Conservation (phyloP, 345 rosid genomes). For the Eucalyptus marginata region DNA sequence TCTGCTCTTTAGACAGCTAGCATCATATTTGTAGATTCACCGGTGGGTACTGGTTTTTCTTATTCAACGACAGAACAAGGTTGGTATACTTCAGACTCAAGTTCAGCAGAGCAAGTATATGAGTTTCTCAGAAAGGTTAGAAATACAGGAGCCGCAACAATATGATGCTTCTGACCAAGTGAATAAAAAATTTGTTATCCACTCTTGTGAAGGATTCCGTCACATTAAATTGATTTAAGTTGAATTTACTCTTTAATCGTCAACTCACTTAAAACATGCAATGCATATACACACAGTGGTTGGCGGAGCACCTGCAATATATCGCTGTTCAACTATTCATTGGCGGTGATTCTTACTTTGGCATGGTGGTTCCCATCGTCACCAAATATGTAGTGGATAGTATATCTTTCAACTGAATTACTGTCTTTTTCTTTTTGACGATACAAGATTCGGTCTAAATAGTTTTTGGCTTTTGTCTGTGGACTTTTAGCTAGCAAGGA, state of each 20-base stretch:
- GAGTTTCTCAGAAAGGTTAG: slow-evolving; percentile 11
- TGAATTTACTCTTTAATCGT: neutral
- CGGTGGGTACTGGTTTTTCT: slow-evolving; percentile 18
- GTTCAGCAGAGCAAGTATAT: slow-evolving; percentile 1
- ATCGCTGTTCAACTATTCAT: slow-evolving; percentile 5
- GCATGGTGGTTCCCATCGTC: slow-evolving; percentile 7
- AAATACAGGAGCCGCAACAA: neutral
- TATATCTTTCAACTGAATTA: neutral
- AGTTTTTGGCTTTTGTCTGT: neutral
- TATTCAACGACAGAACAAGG: slow-evolving; percentile 3
- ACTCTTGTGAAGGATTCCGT: neutral
- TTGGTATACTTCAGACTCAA: slow-evolving; percentile 8
- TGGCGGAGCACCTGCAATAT: slow-evolving; percentile 14
- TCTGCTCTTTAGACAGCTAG: slow-evolving; percentile 2
- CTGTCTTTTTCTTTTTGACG: neutral
- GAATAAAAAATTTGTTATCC: neutral
- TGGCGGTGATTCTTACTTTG: slow-evolving; percentile 28
- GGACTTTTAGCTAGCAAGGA: slow-evolving; percentile 3
- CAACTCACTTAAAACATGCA: neutral
- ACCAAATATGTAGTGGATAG: slow-evolving; percentile 11
- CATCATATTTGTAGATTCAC: slow-evolving; percentile 10
- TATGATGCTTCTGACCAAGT: neutral
- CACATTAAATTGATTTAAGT: neutral
- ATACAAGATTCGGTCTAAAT: neutral
- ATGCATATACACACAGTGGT: slow-evolving; percentile 3